Base-by-base conservation (phyloP, 805 yeast species). In the Kuraishia borneana region DNA sequence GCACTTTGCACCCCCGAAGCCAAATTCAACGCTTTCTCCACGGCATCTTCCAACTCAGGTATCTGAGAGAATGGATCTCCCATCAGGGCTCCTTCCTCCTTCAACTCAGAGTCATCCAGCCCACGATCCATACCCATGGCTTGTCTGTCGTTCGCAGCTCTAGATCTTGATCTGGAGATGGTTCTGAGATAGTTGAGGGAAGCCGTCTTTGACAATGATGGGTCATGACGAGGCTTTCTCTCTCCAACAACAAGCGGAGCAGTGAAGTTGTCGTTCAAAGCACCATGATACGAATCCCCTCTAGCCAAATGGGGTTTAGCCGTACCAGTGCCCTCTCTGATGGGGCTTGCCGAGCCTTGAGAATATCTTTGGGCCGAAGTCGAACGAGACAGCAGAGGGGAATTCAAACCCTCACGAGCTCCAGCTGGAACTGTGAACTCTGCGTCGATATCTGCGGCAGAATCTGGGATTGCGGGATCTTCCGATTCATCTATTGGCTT, bases 241-340 rank as follows among this genome's bases (percentile, higher is more conserved):
- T 39, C 72, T 18, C 38, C 43, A 14, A 42, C 54, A 54, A 56
- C 68, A 50, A 36, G 62, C 40, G 50, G 63, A 41, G 50, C 67
- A 46, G 50, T 58, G 25, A 37, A 48, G 19, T 49, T 72, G 33
- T 65, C 64, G 31, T 65, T 68, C 32, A 65, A 61, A 8, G 75
- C 71, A 45, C 70, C 68, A 45, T 77, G 82, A 49, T 80, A 80
- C 1, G 87, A 75, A 42, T 79, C 88, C 25, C 89, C 92, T 40
- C 82, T 64, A 2, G 89, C 88, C 45, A 81, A 61, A 54, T 79
- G 83, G 2, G 87, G 85, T 50, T 61, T 39, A 23, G 34, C 12
- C 32, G 39, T 26, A 3, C 38, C 38, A 6, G 32, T 21, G 4
- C 17, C 60, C 26, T 21, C 36, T 8, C 36, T 18, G 7, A 28